Conservation (phyloP, 2,329 filamentous ascomycete genomes). For the Diaporthe ampelina region DNA sequence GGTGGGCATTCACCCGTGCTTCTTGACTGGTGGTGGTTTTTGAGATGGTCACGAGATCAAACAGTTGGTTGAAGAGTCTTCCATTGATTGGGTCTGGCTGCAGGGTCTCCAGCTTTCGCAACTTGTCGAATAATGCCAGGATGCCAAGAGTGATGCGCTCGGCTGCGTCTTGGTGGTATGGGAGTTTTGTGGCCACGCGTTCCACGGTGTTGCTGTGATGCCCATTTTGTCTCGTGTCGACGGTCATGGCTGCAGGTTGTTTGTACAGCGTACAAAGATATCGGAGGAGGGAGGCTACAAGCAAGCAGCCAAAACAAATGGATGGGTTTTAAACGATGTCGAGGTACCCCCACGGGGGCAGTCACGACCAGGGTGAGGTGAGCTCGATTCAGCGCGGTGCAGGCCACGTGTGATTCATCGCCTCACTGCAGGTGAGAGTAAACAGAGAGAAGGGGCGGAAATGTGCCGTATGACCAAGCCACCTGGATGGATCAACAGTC, state of each 20-base stretch:
- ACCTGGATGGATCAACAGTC: background rate
- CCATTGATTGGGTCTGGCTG: constrained; percentile 35
- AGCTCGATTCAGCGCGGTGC: background rate
- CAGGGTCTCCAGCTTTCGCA: constrained; percentile 21
- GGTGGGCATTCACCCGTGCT: background rate
- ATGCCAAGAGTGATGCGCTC: constrained; percentile 35
- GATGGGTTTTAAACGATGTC: background rate
- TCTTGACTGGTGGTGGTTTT: constrained; percentile 32
- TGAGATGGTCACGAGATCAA: constrained; percentile 37
- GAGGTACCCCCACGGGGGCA: background rate
- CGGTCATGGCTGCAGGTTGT: constrained; percentile 26
- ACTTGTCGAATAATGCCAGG: constrained; percentile 22
- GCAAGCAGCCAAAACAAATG: background rate
- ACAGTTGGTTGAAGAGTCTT: constrained; percentile 36
- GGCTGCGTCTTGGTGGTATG: constrained; percentile 24
- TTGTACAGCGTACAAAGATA: background rate
- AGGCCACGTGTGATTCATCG: constrained; percentile 23
- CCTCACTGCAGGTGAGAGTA: constrained; percentile 1
- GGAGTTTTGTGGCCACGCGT: constrained; percentile 31
- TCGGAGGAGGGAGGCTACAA: background rate
- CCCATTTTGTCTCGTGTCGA: constrained; percentile 18
- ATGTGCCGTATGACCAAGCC: constrained; percentile 21
- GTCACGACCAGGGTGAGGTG: background rate
- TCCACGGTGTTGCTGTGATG: background rate
- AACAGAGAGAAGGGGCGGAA: background rate